phyloP scores from a whole-genome alignment of 2,329 filamentous ascomycete genomes.

The Trichoderma pleuroti region DNA sequence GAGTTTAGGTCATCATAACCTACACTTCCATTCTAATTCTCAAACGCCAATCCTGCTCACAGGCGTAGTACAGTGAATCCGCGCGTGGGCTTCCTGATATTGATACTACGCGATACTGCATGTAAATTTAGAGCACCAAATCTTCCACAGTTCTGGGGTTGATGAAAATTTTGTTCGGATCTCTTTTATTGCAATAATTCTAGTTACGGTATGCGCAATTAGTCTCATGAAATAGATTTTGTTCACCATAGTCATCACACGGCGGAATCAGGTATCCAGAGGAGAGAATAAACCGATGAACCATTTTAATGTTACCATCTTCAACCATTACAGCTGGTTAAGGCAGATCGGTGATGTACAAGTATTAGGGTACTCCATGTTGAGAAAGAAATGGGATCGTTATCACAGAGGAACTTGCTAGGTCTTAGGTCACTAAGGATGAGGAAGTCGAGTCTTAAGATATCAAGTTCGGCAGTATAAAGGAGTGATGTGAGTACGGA shows the following conservation, averaged over 20 bases:
- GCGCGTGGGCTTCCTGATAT: background rate
- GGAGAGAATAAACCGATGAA: background rate
- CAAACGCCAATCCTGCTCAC: background rate
- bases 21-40: background rate
- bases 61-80: background rate
- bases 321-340: background rate
- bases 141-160: no score
- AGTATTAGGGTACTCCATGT: no score
- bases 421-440: no score
- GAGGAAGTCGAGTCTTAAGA: no score
- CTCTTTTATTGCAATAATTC: no score
- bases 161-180: no score
- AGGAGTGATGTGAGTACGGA: background rate
- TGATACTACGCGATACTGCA: no score
- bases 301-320: background rate
- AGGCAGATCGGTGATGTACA: rapidly evolving
- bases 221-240: background rate
- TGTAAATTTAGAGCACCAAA: no score
- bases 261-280: background rate
- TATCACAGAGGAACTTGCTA: no score
- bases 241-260: background rate
- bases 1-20: background rate
- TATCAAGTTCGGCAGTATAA: background rate
- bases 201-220: no score
- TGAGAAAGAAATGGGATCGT: no score